These are phyloP conservation scores for Malassezia equina DNA, from an alignment of 1,284 basidiomycete genomes.

Conservation along the genomic window DNA sequence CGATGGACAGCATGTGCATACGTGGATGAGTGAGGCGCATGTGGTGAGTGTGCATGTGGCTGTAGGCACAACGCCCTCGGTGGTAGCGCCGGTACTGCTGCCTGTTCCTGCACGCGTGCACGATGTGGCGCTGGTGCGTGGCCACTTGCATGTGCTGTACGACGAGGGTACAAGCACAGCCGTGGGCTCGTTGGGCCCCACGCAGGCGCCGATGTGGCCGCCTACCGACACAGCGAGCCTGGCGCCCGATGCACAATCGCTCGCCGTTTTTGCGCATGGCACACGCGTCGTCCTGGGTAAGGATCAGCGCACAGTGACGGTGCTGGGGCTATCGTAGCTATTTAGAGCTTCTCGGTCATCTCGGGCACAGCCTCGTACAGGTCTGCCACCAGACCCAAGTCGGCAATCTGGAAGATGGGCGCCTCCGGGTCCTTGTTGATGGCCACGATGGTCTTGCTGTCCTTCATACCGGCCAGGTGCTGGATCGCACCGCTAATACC, in stretches of 20 bases:
- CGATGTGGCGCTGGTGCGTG: not conserved
- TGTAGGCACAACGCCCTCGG: not conserved
- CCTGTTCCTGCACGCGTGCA: not conserved
- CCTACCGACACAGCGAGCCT: not conserved
- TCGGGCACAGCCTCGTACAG: slow-evolving; percentile 48
- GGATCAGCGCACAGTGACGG: slow-evolving; percentile 3
- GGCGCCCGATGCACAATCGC: too few species aligned
- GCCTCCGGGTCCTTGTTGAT: slow-evolving; percentile 99
- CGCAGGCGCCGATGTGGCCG: not conserved
- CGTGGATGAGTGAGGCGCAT: not conserved
- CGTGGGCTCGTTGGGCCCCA: not conserved
- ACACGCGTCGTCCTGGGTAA: not conserved
- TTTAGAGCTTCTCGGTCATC: slow-evolving; percentile 22
- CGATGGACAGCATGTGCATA: not conserved
- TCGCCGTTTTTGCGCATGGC: not conserved
- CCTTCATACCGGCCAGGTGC: slow-evolving; percentile 98
- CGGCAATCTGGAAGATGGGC: slow-evolving; percentile 97
- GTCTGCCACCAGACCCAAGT: slow-evolving; percentile 74
- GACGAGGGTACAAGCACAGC: not conserved
- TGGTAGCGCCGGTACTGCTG: not conserved
- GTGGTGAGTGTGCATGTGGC: not conserved
- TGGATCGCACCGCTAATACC: slow-evolving; percentile 98
- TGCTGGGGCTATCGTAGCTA: not conserved
- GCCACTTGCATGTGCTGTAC: not conserved
- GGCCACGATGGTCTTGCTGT: slow-evolving; percentile 94